Base-by-base conservation (phyloP, 2,329 filamentous ascomycete species). In the Plenodomus tracheiphilus region DNA sequence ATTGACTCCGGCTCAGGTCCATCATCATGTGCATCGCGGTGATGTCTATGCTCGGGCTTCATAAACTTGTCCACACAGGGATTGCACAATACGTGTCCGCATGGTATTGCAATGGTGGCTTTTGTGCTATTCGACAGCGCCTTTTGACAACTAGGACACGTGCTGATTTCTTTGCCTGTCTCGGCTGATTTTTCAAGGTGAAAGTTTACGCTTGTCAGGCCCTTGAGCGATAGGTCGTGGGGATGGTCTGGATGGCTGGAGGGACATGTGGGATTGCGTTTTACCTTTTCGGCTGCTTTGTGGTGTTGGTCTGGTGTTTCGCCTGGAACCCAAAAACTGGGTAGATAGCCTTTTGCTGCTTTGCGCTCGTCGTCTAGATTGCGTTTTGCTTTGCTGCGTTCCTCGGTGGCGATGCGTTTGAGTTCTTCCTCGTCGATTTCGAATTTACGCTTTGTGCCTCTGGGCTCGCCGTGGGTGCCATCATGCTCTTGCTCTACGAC, bases 261-360 rank as follows among this genome's bases (percentile, higher is more conserved):
- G 0, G 92, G 92, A 62, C 92, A 97, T 2, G 87, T 77, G 0
- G 91, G 90, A 4, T 79, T 78, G 20, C 81, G 75, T 66, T 94
- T 95, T 42, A 75, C 68, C 44, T 69, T 48, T 56, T 65, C 58
- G 2, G 56, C 50, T 39, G 62, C 75, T 39, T 82, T 82, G 32
- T 80, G 81, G 46, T 74, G 67, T 15, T 65, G 49, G 0, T 79
- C 79, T 1, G 91, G 91, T 0, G 89, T 95, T 48, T 93, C 82
- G 0, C 88, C 89, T 0, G 91, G 93, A 1, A 93, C 87, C 94
- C 93, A 97, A 75, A 97, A 97, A 0, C 91, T 95, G 0, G 91
- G 89, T 0, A 96, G 75, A 15, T 81, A 81, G 1, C 84, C 81
- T 71, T 87, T 89, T 8, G 81, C 78, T 66, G 85, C 73, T 45